Evolutionary conservation across 768 basidiomycete genomes (phyloP), one percentile per base, ranked within the genome.

Genomic region (Suillus hirtellus): DNA sequence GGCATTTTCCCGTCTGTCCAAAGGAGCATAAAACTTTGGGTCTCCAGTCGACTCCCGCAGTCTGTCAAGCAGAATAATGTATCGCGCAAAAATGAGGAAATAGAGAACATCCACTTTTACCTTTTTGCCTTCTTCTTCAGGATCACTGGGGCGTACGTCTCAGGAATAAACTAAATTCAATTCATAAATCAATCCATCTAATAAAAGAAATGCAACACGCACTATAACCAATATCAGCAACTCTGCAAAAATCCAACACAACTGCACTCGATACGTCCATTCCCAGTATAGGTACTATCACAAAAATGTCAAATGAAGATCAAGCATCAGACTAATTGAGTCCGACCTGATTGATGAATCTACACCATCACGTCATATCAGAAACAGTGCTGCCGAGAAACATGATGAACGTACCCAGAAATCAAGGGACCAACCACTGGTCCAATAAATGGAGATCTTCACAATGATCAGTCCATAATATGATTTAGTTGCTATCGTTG

Each of bases 261-360:
- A 64, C 62, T 89, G 71, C 17, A 89, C 75, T 62, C 87, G 85
- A 75, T 88, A 95, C 0, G 90, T 91, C 92, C 92, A 94, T 64
- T 89, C 75, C 90, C 89, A 90, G 53, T 81, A 68, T 1, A 81
- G 65, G 66, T 87, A 77, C 84, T 90, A 55, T 47, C 37, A 15
- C 12, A 50, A 0, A 42, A 2, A 40, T 31, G 56, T 67, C 50
- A 66, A 60, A 60, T 21, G 31, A 11, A 42, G 8, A 47, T n/a
- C 5, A 58, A 37, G 44, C n/a, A 14, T 31, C 15, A 37, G 24
- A n/a, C 34, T 34, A 19, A 35, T 8, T 19, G 35, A 12, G 11
- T n/a, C 78, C 60, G 52, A 84, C 85, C 72, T 89, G 83, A 68
- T 89, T 90, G 68, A 93, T 88, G 72, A 92, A 91, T 21, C 89